These are phyloP conservation scores for Tolypocladium inflatum DNA, from an alignment of 2,329 filamentous ascomycete species.

Conservation along the genomic window DNA sequence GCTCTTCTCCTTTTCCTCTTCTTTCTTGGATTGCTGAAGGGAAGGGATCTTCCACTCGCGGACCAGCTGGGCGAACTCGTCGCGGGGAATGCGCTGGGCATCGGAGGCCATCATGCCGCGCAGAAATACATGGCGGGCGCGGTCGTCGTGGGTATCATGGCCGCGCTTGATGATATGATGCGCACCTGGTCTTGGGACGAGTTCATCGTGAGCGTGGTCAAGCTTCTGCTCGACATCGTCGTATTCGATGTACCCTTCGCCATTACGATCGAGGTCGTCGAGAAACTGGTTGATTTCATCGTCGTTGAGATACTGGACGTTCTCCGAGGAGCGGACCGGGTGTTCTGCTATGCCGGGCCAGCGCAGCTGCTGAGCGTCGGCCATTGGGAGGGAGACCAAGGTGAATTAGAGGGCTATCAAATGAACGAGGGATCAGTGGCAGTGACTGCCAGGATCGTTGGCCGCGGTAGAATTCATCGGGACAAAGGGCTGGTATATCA, in stretches of 20 bases:
- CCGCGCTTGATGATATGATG: too few relatives aligned
- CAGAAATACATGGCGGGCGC: conserved; percentile 40
- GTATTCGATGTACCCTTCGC: conserved; percentile 42
- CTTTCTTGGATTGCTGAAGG: conserved; percentile 34
- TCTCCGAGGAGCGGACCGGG: too few relatives aligned
- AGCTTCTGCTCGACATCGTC: conserved; percentile 42
- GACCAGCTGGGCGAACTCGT: conserved; percentile 35
- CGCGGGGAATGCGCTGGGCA: conserved; percentile 32
- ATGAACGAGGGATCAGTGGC: too few relatives aligned
- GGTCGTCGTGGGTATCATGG: conserved; percentile 13
- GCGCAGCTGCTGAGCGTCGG: too few relatives aligned
- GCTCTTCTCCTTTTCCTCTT: conserved; percentile 34
- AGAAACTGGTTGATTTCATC: conserved; percentile 43
- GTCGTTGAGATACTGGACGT: conserved; percentile 25
- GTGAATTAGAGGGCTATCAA: too few relatives aligned
- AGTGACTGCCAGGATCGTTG: too few relatives aligned
- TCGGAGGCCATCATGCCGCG: conserved; percentile 36
- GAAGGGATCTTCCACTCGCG: conserved; percentile 38
- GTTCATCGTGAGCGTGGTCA: conserved; percentile 23
- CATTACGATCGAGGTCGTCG: conserved; percentile 40
- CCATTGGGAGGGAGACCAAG: too few relatives aligned
- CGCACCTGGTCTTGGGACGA: too few relatives aligned
- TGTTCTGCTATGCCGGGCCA: too few relatives aligned
- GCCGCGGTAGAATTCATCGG: too few relatives aligned
- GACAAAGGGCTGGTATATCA: too few relatives aligned